Conservation (phyloP, 805 yeast genomes). For the Metschnikowia matae region DNA sequence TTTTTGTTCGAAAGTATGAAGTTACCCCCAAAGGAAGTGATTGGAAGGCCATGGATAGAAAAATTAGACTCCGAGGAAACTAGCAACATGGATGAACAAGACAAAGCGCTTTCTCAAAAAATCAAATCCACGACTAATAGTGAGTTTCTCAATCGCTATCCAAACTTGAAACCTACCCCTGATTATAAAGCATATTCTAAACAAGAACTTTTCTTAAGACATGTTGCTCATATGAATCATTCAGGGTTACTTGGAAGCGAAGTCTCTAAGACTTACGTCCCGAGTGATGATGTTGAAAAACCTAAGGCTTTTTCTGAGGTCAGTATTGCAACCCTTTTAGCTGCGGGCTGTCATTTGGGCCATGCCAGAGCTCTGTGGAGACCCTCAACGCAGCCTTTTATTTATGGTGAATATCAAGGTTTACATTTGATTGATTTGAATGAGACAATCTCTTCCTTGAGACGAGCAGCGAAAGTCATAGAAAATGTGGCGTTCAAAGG, state of each 20-base stretch:
- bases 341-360: slow-evolving; percentile 94
- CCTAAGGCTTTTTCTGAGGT: slow-evolving; percentile 58
- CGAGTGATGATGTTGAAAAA: slow-evolving; percentile 57
- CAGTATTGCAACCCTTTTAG: slow-evolving; percentile 66
- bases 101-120: slow-evolving; percentile 11
- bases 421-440: slow-evolving; percentile 88
- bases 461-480: slow-evolving; percentile 80
- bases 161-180: slow-evolving; percentile 60
- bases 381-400: slow-evolving; percentile 77
- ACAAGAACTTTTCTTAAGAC: slow-evolving; percentile 76
- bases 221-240: slow-evolving; percentile 53
- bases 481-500: slow-evolving; percentile 80
- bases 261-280: slow-evolving; percentile 60
- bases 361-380: slow-evolving; percentile 80
- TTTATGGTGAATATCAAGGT: slow-evolving; percentile 87
- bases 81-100: slow-evolving; percentile 6
- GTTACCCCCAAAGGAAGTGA: slow-evolving; percentile 27
- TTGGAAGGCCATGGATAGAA: slow-evolving; percentile 34
- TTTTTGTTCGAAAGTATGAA: slow-evolving; percentile 32
- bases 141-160: slow-evolving; percentile 40
- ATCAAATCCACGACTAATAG: slow-evolving; percentile 31
- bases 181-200: slow-evolving; percentile 63
- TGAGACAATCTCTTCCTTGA: slow-evolving; percentile 69
- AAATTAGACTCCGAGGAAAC: neutral
- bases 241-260: slow-evolving; percentile 62